phyloP scores from a whole-genome alignment of 169 alveolate species.

The Plasmodium cynomolgi region DNA sequence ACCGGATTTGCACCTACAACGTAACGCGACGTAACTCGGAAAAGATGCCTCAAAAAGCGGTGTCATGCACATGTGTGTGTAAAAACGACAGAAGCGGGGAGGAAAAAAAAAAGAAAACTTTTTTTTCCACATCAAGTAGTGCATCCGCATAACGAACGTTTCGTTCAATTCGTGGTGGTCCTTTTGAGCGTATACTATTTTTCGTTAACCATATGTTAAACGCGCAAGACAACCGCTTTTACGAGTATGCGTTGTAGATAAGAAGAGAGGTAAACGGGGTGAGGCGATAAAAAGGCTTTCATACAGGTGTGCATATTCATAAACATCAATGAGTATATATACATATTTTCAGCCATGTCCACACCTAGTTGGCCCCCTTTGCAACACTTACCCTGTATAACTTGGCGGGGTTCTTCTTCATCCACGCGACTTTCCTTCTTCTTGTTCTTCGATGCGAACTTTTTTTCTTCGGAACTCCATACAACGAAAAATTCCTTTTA shows the following conservation, averaged over 20 bases:
- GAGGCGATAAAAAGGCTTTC: background rate
- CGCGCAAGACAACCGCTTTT: background rate
- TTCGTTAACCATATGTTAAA: background rate
- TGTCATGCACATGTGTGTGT: background rate
- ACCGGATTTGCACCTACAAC: background rate
- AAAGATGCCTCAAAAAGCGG: background rate
- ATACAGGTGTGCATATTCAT: background rate
- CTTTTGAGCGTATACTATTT: background rate
- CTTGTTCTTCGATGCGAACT: conserved; percentile 84
- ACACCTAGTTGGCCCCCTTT: background rate
- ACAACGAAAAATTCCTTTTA: conserved; percentile 39
- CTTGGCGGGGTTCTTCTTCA: conserved; percentile 84
- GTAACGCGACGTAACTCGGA: background rate
- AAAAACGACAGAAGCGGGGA: background rate
- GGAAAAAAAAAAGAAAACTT: background rate
- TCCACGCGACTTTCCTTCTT: conserved; percentile 86
- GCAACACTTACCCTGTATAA: conserved; percentile 77
- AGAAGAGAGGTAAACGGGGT: background rate
- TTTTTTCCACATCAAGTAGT: background rate
- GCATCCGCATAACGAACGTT: background rate
- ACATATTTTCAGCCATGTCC: background rate
- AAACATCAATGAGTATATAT: background rate
- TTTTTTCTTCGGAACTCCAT: conserved; percentile 87
- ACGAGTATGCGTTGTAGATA: background rate
- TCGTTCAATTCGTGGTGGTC: background rate